These are phyloP conservation scores for Lycium ferocissimum DNA, from an alignment of 257 asterid species.

Conservation along the genomic window DNA sequence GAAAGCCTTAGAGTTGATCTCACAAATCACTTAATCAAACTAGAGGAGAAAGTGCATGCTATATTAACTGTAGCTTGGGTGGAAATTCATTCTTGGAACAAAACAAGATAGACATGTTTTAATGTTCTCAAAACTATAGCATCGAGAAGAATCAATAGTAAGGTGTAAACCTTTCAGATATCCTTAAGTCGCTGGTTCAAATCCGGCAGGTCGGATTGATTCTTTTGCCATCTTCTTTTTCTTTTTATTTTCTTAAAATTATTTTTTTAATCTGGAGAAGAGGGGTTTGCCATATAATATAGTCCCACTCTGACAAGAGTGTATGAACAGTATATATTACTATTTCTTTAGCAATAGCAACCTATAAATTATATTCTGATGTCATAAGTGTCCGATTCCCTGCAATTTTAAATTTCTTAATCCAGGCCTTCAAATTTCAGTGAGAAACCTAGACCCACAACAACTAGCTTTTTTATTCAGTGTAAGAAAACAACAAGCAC, in stretches of 20 bases:
- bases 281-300: background rate
- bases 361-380: background rate
- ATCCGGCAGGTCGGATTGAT: slow-evolving; percentile 31
- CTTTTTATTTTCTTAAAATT: background rate
- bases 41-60: background rate
- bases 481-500: background rate
- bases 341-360: background rate
- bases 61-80: background rate
- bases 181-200: slow-evolving; percentile 29
- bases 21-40: background rate
- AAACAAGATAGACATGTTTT: background rate
- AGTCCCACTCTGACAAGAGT: background rate
- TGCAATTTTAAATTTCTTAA: background rate
- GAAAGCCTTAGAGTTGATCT: background rate
- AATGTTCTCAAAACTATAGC: background rate
- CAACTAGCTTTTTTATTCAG: background rate
- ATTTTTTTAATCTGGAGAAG: background rate
- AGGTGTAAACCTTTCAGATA: slow-evolving; percentile 19
- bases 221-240: slow-evolving; percentile 1
- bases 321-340: background rate
- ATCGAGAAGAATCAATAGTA: background rate
- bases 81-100: background rate
- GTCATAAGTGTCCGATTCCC: background rate
- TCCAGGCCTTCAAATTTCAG: background rate
- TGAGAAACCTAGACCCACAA: background rate